These are phyloP conservation scores for Backusella parvicylindrica DNA, from an alignment of 192 early-diverging fungal genomes.

Conservation along the genomic window DNA sequence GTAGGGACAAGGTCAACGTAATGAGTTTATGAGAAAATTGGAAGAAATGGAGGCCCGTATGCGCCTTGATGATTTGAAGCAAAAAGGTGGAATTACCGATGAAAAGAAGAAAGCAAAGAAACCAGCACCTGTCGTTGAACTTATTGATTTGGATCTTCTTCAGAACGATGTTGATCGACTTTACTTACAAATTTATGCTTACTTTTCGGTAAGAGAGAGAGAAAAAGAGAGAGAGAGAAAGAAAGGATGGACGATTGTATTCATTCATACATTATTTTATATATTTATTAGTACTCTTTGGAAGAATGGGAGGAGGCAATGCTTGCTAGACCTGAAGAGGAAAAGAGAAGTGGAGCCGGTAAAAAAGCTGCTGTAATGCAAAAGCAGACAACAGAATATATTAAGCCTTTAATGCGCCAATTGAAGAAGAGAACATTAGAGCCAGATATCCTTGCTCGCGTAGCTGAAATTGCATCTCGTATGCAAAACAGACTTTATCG, in stretches of 20 bases:
- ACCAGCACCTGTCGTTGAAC: conserved; percentile 53
- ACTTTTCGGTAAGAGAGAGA: conserved; percentile 59
- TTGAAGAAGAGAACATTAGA: conserved; percentile 73
- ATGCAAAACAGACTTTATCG: conserved; percentile 88
- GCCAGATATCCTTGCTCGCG: conserved; percentile 83
- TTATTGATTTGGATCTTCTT: conserved; percentile 68
- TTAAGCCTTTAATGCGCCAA: conserved; percentile 88
- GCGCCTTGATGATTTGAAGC: conserved; percentile 68
- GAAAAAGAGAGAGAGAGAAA: not conserved
- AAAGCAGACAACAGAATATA: conserved; percentile 81
- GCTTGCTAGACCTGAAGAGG: conserved; percentile 70
- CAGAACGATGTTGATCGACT: conserved; percentile 75
- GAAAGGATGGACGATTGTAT: not conserved
- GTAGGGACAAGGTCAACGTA: conserved; percentile 69
- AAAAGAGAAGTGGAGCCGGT: conserved; percentile 75
- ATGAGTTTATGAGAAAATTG: conserved; percentile 85
- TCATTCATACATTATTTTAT: not conserved
- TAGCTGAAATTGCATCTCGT: conserved; percentile 85
- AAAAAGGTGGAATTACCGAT: conserved; percentile 46
- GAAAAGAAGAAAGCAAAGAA: conserved; percentile 43
- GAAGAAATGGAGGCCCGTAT: conserved; percentile 81
- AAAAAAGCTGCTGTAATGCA: conserved; percentile 80
- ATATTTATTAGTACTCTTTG: conserved; percentile 53
- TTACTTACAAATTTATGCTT: conserved; percentile 72
- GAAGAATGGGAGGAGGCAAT: conserved; percentile 86